A percentile compares a stretch with the other conserved stretches of the same genome.
phyloP scores from a whole-genome alignment of 768 basidiomycete genomes.

The Pilatotrama ljubarskyi region DNA sequence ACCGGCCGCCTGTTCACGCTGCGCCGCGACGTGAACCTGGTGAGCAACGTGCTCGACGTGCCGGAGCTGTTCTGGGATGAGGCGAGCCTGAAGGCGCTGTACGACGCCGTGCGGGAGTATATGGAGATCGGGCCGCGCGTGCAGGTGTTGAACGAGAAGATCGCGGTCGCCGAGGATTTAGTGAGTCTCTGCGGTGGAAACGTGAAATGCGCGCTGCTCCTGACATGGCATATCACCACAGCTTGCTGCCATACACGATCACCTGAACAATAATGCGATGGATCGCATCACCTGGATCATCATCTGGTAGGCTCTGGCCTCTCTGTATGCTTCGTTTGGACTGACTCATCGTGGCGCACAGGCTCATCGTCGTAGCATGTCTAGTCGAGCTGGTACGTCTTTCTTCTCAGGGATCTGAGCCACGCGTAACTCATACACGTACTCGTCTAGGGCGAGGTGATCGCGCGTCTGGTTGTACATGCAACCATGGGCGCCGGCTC shows the following conservation, averaged over 20 bases:
- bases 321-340: constrained; percentile 20
- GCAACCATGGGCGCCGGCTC: constrained; percentile 39
- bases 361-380: constrained; percentile 88
- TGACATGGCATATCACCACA: constrained; percentile 28
- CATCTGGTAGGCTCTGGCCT: constrained; percentile 51
- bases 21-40: constrained; percentile 85
- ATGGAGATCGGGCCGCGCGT: constrained; percentile 89
- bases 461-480: constrained; percentile 76
- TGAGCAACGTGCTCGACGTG: constrained; percentile 90
- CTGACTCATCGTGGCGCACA: constrained; percentile 31
- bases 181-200: constrained; percentile 48
- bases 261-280: constrained; percentile 88
- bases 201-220: background rate
- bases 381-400: constrained; percentile 78
- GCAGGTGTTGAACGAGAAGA: constrained; percentile 82
- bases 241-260: constrained; percentile 92
- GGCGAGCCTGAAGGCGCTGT: constrained; percentile 83
- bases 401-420: background rate
- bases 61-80: constrained; percentile 96
- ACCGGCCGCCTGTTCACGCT: constrained; percentile 78
- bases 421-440: background rate
- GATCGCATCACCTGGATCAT: constrained; percentile 85
- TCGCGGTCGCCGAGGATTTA: constrained; percentile 86
- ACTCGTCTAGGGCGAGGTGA: constrained; percentile 66
- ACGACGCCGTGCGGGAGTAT: constrained; percentile 92